Evolutionary conservation across 2,329 filamentous ascomycete species (phyloP), one percentile per base, ranked within the genome.

Genomic region (Hypoxylon sp.): DNA sequence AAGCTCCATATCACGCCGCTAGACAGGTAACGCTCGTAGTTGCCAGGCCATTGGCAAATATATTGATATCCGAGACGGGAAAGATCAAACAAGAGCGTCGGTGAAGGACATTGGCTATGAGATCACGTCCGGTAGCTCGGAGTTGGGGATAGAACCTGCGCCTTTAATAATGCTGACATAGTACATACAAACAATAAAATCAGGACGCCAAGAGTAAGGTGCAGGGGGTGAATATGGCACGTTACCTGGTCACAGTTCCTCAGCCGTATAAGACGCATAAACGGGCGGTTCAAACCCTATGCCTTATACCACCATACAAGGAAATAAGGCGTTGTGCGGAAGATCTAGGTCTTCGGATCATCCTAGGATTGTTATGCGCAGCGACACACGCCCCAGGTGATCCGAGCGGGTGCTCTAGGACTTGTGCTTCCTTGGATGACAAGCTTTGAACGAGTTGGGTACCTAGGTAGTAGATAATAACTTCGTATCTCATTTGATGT

Each of bases 151-250:
- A 31, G 25, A 31, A 7, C 6, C 53, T 35, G 31, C 46, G 6
- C 17, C 35, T 7, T 61, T 59, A 37, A 49, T 64, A 68, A 64
- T 68, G 66, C 60, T 64, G 50, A 53, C 60, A 50, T 57, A 27
- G 63, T 69, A 56, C 40, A 49, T 37, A 44, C 11, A 8, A 37
- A 13, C 33, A 14, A 37, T 20, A 30, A 35, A 22, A 35, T 51
- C 17, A 56, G 40, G 30, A 56, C 30, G 63, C 63, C 67, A 66
- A 69, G 62, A 27, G 40, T 20, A 20, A 50, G 51, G 25, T 40
- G 35, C 53, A 27, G 35, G 27, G 53, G 42, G 17, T 57, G 33
- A 42, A 44, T 44, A 46, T 57, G 56, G 37, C 53, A 70, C 64
- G 64, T 64, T 70, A 64, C 65, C 60, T 51, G 22, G 31, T 59